These are phyloP conservation scores for Penicillium aurantiogriseum DNA, from an alignment of 2,329 filamentous ascomycete genomes.

Conservation along the genomic window DNA sequence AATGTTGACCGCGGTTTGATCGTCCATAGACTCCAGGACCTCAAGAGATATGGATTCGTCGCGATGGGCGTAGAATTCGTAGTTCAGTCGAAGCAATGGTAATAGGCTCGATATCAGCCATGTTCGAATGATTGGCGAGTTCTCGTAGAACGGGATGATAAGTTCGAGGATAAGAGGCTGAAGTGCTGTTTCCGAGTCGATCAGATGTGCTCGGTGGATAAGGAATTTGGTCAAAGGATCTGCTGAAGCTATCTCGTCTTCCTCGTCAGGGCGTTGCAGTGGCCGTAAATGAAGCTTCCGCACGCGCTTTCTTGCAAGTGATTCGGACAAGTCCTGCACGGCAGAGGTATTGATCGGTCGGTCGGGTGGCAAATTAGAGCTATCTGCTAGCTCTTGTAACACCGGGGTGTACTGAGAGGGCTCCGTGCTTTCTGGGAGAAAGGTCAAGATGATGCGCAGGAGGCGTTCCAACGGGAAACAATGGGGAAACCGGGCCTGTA, in stretches of 20 bases:
- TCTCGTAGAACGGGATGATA: slow-evolving; percentile 57
- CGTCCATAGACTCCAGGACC: slow-evolving; percentile 53
- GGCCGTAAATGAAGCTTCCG: slow-evolving; percentile 53
- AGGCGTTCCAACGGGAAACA: slow-evolving; percentile 53
- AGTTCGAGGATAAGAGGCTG: slow-evolving; percentile 57
- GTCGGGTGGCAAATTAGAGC: slow-evolving; percentile 26
- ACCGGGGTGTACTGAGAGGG: slow-evolving; percentile 51
- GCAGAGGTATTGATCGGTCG: slow-evolving; percentile 47
- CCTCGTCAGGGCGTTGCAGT: slow-evolving; percentile 48
- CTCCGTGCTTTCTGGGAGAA: slow-evolving; percentile 58
- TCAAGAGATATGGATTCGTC: slow-evolving; percentile 48
- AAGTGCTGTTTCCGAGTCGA: slow-evolving; percentile 59
- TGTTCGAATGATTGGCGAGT: slow-evolving; percentile 52
- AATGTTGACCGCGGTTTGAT: slow-evolving; percentile 52
- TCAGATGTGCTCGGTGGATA: slow-evolving; percentile 58
- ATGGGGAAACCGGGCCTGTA: slow-evolving; percentile 50
- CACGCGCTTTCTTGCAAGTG: slow-evolving; percentile 53
- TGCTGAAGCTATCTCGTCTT: slow-evolving; percentile 42
- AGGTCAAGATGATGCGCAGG: slow-evolving; percentile 60
- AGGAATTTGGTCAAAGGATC: slow-evolving; percentile 57
- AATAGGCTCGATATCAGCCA: slow-evolving; percentile 62
- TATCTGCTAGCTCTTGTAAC: slow-evolving; percentile 48
- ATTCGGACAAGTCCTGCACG: slow-evolving; percentile 50
- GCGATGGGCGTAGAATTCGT: slow-evolving; percentile 60
- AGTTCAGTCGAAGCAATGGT: slow-evolving; percentile 59